These are phyloP conservation scores for Naganishia cerealis DNA, from an alignment of 1,284 basidiomycete genomes.

Conservation along the genomic window DNA sequence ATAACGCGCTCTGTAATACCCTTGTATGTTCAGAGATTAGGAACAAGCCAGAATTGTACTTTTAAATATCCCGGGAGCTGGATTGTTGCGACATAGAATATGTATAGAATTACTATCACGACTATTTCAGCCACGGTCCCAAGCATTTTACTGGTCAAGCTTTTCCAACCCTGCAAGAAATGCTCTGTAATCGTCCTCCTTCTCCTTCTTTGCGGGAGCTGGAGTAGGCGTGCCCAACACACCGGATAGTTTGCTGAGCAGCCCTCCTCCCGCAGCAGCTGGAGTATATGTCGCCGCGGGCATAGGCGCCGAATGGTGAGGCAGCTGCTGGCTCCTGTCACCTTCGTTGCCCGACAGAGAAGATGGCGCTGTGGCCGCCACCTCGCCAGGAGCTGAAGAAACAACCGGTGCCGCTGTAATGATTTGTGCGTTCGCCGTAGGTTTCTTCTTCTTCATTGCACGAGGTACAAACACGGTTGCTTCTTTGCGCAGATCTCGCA, in stretches of 20 bases:
- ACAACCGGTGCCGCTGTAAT: conserved; percentile 49
- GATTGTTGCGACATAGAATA: neutral
- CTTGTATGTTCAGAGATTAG: conserved; percentile 20
- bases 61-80: neutral
- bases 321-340: neutral
- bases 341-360: neutral
- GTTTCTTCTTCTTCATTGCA: conserved; percentile 50
- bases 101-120: conserved; percentile 3
- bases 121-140: neutral
- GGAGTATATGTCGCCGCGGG: conserved; percentile 26
- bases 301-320: neutral
- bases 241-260: conserved; percentile 49
- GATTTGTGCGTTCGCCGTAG: conserved; percentile 28
- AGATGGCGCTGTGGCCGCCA: neutral
- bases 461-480: conserved; percentile 80
- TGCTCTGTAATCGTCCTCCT: conserved; percentile 48
- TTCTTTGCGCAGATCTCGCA: conserved; percentile 89
- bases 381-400: conserved; percentile 39
- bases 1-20: conserved; percentile 4
- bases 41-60: conserved; percentile 18
- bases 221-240: conserved; percentile 40
- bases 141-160: conserved; percentile 33
- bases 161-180: conserved; percentile 50
- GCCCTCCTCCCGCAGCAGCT: conserved; percentile 38
- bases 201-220: conserved; percentile 28